Conservation (phyloP, 176 grass and related monocot species). For the Avena atlantica region DNA sequence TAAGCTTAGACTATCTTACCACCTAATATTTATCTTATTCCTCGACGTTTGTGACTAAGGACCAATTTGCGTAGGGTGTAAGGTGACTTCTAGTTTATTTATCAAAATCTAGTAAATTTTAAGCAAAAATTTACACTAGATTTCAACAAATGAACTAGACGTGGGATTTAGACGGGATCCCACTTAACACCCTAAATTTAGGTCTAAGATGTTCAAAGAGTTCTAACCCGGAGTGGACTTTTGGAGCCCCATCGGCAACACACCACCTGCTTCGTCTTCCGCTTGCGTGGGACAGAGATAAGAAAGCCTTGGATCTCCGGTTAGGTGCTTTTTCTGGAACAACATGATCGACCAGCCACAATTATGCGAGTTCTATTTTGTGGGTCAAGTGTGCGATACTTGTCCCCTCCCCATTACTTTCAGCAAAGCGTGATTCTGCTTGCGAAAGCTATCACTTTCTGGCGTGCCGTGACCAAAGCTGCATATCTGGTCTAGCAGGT, state of each 20-base stretch:
- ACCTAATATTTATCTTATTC: too few relatives aligned
- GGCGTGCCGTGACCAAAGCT: constrained; percentile 32
- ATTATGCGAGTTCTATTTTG: constrained; percentile 25
- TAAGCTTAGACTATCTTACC: too few relatives aligned
- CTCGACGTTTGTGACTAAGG: too few relatives aligned
- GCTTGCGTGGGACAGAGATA: not conserved
- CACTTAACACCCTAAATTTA: too few relatives aligned
- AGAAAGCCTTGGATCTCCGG: not conserved
- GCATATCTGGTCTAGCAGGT: constrained; percentile 30
- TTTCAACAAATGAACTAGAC: too few relatives aligned
- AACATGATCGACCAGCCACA: constrained; percentile 11
- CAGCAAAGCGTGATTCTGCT: not conserved
- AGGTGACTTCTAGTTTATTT: too few relatives aligned
- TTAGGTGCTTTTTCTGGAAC: not conserved
- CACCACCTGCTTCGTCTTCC: not conserved
- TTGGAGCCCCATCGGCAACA: not conserved
- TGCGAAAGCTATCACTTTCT: constrained; percentile 20
- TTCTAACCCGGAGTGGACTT: not conserved
- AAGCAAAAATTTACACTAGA: too few relatives aligned
- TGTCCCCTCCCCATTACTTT: constrained; percentile 32
- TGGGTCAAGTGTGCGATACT: constrained; percentile 25
- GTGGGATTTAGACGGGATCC: too few relatives aligned
- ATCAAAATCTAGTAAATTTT: too few relatives aligned
- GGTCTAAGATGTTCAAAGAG: too few relatives aligned
- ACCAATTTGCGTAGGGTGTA: too few relatives aligned